These are phyloP conservation scores for Podospora pseudocomata DNA, from an alignment of 495 filamentous ascomycete species.

Conservation along the genomic window DNA sequence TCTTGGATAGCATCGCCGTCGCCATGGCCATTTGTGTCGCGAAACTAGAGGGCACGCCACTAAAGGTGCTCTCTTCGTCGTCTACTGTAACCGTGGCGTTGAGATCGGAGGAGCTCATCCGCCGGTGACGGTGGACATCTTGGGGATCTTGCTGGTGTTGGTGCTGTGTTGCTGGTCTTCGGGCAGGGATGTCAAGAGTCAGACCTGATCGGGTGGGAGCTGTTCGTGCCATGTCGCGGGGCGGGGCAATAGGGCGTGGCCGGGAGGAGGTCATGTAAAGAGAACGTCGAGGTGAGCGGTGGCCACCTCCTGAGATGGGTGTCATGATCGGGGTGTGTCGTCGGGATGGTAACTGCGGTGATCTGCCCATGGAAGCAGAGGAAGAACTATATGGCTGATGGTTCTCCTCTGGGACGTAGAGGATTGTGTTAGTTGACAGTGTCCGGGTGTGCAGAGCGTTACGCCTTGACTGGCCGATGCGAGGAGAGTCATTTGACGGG, in stretches of 20 bases:
- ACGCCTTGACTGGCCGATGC: conserved; percentile 30
- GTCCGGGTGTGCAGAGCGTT: conserved; percentile 57
- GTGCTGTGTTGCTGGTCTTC: not conserved
- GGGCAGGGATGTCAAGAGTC: conserved; percentile 28
- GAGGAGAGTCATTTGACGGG: conserved; percentile 30
- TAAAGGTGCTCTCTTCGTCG: conserved; percentile 54
- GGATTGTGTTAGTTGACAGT: conserved; percentile 71
- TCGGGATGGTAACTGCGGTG: conserved; percentile 24
- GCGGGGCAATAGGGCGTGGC: conserved; percentile 53
- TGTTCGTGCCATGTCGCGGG: conserved; percentile 51
- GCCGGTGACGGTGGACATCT: not conserved
- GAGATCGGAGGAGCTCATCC: not conserved
- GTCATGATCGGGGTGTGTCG: conserved; percentile 41
- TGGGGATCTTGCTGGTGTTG: conserved; percentile 16
- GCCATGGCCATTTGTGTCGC: conserved; percentile 75
- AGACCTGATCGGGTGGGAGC: conserved; percentile 33
- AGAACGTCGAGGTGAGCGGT: conserved; percentile 50
- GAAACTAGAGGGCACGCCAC: conserved; percentile 68
- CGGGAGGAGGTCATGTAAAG: conserved; percentile 34
- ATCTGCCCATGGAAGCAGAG: conserved; percentile 43
- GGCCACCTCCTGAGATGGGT: conserved; percentile 34
- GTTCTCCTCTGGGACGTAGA: conserved; percentile 58
- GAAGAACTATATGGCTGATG: conserved; percentile 43
- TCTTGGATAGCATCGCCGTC: conserved; percentile 41
- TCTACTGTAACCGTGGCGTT: not conserved